Percentiles rank a stretch among this genome's conserved stretches.
Evolutionary conservation across 148 eudicot genomes (phyloP).

Genomic region (Heliamphora exappendiculata): DNA sequence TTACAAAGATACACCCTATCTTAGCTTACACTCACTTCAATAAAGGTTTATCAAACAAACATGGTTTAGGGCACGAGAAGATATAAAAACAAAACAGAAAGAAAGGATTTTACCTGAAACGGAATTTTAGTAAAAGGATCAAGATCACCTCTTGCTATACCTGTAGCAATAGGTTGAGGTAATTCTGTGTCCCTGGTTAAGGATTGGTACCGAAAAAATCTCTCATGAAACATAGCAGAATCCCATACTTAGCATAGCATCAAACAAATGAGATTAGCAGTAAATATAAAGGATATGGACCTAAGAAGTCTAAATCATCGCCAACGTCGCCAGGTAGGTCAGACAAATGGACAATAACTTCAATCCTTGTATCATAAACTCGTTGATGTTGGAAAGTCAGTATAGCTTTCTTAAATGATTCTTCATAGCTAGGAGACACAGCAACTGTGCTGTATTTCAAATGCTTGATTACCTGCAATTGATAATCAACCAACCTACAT

Average conservation of each 20-base stretch:
- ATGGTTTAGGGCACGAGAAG: background rate
- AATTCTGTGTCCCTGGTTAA: constrained; percentile 57
- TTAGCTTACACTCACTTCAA: background rate
- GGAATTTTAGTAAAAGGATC: constrained; percentile 81
- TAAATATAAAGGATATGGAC: constrained; percentile 85
- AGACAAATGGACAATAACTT: constrained; percentile 70
- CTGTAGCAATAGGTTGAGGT: constrained; percentile 64
- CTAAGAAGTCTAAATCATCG: constrained; percentile 73
- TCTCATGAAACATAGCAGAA: background rate
- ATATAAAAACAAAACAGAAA: background rate
- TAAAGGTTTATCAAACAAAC: background rate
- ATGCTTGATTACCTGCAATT: constrained; percentile 82
- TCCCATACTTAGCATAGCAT: background rate
- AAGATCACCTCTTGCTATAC: constrained; percentile 75
- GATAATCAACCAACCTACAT: background rate
- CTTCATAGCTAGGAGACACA: constrained; percentile 77
- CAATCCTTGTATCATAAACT: constrained; percentile 65
- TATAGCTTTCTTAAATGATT: constrained; percentile 77
- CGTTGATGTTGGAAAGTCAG: constrained; percentile 93
- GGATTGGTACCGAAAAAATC: constrained; percentile 19
- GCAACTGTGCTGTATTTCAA: constrained; percentile 58
- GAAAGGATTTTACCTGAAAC: constrained; percentile 51
- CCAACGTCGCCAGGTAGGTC: constrained; percentile 30
- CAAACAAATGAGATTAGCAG: constrained; percentile 10
- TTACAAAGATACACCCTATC: background rate